Conservation (phyloP, 2,329 filamentous ascomycete species). For the Trichophyton rubrum region DNA sequence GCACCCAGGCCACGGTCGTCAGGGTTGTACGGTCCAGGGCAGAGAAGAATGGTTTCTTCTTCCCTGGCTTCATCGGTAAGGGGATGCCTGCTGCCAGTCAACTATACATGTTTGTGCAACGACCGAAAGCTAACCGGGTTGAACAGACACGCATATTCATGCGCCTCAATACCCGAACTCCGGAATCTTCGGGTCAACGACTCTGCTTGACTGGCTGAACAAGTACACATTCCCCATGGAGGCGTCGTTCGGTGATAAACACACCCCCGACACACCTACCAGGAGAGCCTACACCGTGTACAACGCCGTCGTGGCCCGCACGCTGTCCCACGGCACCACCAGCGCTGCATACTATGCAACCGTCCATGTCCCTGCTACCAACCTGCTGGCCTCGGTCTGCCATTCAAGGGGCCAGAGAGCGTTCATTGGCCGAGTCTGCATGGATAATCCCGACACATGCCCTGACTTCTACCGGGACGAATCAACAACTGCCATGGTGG, state of each 20-base stretch:
- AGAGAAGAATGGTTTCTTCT: conserved; percentile 33
- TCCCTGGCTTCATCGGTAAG: conserved; percentile 37
- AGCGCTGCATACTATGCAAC: conserved; percentile 93
- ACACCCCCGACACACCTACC: conserved; percentile 17
- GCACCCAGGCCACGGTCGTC: conserved; percentile 13
- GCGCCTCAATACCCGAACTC: conserved; percentile 90
- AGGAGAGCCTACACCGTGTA: conserved; percentile 46
- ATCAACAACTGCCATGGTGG: conserved; percentile 45
- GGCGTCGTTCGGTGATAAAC: conserved; percentile 47
- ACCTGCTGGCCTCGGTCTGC: conserved; percentile 76
- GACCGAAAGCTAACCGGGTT: not conserved
- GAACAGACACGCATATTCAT: conserved; percentile 81
- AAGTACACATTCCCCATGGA: conserved; percentile 94
- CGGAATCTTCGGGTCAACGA: conserved; percentile 86
- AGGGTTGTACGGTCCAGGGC: conserved; percentile 28
- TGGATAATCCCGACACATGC: conserved; percentile 58
- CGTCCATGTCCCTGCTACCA: conserved; percentile 74
- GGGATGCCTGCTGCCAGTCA: too few relatives aligned
- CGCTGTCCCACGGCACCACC: conserved; percentile 81
- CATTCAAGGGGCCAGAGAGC: conserved; percentile 70
- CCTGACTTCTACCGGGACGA: conserved; percentile 72
- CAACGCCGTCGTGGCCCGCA: conserved; percentile 61
- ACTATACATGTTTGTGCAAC: too few relatives aligned
- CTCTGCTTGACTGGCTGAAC: conserved; percentile 83
- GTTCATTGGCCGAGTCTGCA: conserved; percentile 87